Conservation (phyloP, 2,329 filamentous ascomycete genomes). For the Alternaria panax region DNA sequence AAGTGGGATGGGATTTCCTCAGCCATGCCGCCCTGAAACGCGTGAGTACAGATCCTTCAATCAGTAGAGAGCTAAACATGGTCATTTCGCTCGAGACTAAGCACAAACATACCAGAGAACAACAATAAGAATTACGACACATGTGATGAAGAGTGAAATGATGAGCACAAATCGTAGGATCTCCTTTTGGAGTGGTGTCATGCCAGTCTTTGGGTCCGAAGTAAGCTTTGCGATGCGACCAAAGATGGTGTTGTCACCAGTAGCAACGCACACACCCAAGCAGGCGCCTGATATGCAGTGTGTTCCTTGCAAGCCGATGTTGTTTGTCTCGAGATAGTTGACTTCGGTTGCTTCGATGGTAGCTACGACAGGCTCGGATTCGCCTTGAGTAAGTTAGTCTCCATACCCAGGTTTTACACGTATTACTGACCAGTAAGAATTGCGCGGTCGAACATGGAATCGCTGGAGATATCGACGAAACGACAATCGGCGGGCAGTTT, state of each 20-base stretch:
- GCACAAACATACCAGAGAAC: slow-evolving; percentile 65
- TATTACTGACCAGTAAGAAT: slow-evolving; percentile 68
- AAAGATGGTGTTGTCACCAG: slow-evolving; percentile 76
- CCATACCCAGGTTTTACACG: not conserved
- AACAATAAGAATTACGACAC: slow-evolving; percentile 70
- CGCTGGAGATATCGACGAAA: slow-evolving; percentile 71
- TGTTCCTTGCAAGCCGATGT: slow-evolving; percentile 80
- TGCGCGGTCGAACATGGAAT: slow-evolving; percentile 75
- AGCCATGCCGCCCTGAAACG: slow-evolving; percentile 70
- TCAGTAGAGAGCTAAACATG: not conserved
- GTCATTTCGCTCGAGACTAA: not conserved
- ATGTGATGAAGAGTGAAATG: slow-evolving; percentile 72
- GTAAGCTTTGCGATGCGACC: slow-evolving; percentile 77
- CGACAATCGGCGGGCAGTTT: slow-evolving; percentile 78
- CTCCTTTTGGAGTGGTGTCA: slow-evolving; percentile 76
- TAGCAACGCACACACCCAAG: slow-evolving; percentile 73
- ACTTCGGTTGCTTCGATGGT: slow-evolving; percentile 69
- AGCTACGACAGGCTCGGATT: slow-evolving; percentile 70
- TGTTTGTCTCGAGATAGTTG: slow-evolving; percentile 79
- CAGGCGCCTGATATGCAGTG: slow-evolving; percentile 75
- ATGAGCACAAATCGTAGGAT: slow-evolving; percentile 75
- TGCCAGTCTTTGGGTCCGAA: slow-evolving; percentile 69
- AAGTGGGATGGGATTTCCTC: slow-evolving; percentile 69
- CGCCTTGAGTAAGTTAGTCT: slow-evolving; percentile 56
- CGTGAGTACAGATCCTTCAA: slow-evolving; percentile 15